Evolutionary conservation across 31 red algal species (phyloP), one percentile per base, ranked within the genome.

Genomic region (Asparagopsis taxiformis): DNA sequence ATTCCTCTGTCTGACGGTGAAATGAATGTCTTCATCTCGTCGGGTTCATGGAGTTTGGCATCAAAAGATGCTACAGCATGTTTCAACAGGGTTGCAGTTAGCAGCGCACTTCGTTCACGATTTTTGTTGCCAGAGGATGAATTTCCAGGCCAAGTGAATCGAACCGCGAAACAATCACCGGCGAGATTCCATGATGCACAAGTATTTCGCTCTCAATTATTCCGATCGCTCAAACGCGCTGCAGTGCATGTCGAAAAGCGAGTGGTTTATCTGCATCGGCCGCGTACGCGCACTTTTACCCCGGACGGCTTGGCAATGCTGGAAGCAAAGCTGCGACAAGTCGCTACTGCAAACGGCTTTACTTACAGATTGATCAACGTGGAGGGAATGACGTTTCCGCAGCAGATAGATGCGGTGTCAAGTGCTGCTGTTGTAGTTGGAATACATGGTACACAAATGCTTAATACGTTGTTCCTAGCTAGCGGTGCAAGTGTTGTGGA

Each of bases 361-460:
- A 20, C 20, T 29, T 81, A 81, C 67, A 2, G 30, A 16, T 13
- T 24, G 19, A 41, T 90, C 15, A 71, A 77, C 21, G 54, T 65
- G 46, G 68, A 41, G 30, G 65, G 61, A 11, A 51, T 62, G 68
- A 68, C 65, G 11, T 90, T 88, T 43, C 36, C 54, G 48, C 74
- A 87, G 55, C 82, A 88, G 37, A 61, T 88, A 8, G 29, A 57
- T 7, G 64, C 72, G 17, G 68, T 64, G 39, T 32, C 66, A 49
- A 43, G 43, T 8, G 82, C 90, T 21, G 58, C 39, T 21, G 59
- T 93, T 26, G 59, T 82, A 21, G 64, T 88, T 16, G 77, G 82
- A n/a, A 55, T 93, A n/a, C 90, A 93, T 66, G 90, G 90, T 15
- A 77, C 74, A 38, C 82, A 93, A 37, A 60, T 88, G 77, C 52